Base-by-base conservation (phyloP, 2,329 filamentous ascomycete species). In the Fusarium piperis region DNA sequence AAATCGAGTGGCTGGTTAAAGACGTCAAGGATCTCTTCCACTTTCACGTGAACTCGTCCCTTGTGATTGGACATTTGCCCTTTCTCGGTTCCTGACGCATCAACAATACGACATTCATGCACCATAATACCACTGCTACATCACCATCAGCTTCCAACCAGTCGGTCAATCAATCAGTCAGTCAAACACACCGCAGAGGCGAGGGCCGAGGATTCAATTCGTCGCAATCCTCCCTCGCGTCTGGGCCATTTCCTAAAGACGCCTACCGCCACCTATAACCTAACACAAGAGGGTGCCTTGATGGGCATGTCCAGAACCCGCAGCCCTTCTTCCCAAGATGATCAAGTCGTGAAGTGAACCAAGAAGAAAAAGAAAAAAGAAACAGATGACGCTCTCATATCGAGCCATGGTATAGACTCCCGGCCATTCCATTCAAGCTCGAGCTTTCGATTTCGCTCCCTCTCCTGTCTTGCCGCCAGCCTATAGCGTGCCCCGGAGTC, bases 401-500 rank as follows among this genome's bases (percentile, higher is more conserved):
- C 52, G 44, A 73, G 64, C 61, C 62, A 62, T 55, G 73, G 52
- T 23, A 53, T 59, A 48, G 44, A 48, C 44, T 59, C 52, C 59
- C 38, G 48, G 58, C 59, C 55, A 35, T 59, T 62, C 62, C 67
- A 30, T 39, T 56, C 18, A 65, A 67, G 48, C 57, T 41, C 18
- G n/a, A 51, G 30, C 61, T 53, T 64, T 36, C 15, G 23, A 58
- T 63, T 28, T 44, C 36, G 59, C 36, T 28, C n/a, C 60, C 35
- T 35, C 41, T 15, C 39, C 30, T 33, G 20, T 59, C 33, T 23
- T 33, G 32, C 18, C 16, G n/a, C 46, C 18, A 9, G 15, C 62
- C 65, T 79, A 88, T 60, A 86, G 78, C 18, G 82, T 80, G 55
- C 86, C 85, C 82, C 89, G 80, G 78, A 88, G 76, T 83, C 91